Percentiles rank a stretch among this genome's conserved stretches.
phyloP scores from a whole-genome alignment of 495 filamentous ascomycete species.

The Penicillium pulvis region DNA sequence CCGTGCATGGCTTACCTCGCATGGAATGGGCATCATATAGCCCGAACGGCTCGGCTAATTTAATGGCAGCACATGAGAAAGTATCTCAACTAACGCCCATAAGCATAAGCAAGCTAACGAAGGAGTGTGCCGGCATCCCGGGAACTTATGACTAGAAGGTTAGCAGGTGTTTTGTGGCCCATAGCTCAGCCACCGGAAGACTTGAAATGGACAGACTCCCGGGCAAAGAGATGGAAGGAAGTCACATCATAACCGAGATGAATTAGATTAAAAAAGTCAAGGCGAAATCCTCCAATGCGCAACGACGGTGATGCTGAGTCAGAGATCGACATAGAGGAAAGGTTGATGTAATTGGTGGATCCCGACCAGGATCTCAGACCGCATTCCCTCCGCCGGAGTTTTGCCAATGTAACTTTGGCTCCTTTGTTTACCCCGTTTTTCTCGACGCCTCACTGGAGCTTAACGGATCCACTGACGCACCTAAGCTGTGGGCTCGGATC shows the following conservation, averaged over 20 bases:
- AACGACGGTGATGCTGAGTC: not conserved
- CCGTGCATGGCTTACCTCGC: constrained; percentile 4
- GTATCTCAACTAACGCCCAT: not conserved
- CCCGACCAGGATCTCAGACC: not conserved
- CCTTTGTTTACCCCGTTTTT: not conserved
- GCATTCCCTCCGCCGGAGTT: constrained; percentile 10
- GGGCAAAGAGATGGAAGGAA: not conserved
- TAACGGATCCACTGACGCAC: not conserved
- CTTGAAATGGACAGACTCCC: constrained; percentile 12
- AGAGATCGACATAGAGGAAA: not conserved
- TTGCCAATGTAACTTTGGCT: not conserved
- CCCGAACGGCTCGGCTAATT: not conserved
- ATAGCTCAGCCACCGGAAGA: not conserved
- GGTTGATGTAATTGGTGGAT: not conserved
- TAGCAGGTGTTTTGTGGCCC: not conserved
- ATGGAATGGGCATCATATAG: not conserved
- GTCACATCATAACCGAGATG: not conserved
- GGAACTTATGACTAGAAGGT: constrained; percentile 3
- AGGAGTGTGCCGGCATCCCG: not conserved
- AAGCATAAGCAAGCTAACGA: not conserved
- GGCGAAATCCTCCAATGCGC: not conserved
- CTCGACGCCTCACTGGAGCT: not conserved
- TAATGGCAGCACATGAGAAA: not conserved
- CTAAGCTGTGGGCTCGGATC: constrained; percentile 23
- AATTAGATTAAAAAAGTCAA: not conserved